Conservation (phyloP, 495 filamentous ascomycete species). For the Opeltia flavorubescens region DNA sequence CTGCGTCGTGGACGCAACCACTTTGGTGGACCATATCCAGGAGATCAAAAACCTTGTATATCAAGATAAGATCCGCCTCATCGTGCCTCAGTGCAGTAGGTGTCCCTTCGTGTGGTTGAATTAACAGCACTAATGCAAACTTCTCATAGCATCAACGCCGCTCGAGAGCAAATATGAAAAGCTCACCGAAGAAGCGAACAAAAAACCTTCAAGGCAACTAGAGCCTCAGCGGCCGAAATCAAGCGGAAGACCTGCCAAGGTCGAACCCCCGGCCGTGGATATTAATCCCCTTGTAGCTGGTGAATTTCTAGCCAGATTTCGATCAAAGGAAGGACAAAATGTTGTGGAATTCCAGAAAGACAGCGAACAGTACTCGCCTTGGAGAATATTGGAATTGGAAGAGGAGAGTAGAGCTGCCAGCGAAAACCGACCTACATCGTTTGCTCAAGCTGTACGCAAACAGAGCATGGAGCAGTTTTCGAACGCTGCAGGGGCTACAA, state of each 20-base stretch:
- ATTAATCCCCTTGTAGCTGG: constrained; percentile 14
- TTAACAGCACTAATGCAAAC: neutral
- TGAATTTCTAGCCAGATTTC: constrained; percentile 11
- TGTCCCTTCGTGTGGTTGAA: constrained; percentile 2
- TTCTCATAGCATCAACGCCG: constrained; percentile 8
- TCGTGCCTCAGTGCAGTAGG: constrained; percentile 57
- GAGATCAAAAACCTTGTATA: constrained; percentile 56
- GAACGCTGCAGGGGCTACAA: neutral
- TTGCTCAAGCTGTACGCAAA: constrained; percentile 12
- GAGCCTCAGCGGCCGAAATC: constrained; percentile 10
- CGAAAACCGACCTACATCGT: constrained; percentile 9
- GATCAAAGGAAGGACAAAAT: constrained; percentile 9
- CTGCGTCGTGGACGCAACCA: constrained; percentile 66
- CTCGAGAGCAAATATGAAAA: constrained; percentile 36
- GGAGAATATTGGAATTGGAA: constrained; percentile 13
- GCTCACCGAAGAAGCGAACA: constrained; percentile 14
- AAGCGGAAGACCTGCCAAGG: constrained; percentile 10
- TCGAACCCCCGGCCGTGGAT: constrained; percentile 14
- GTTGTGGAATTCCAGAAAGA: constrained; percentile 10
- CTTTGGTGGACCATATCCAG: constrained; percentile 52
- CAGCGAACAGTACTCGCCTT: constrained; percentile 13
- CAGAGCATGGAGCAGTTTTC: constrained; percentile 7
- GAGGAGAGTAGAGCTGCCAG: constrained; percentile 9
- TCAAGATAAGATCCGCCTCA: constrained; percentile 47
- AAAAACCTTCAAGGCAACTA: constrained; percentile 9